These are phyloP conservation scores for Melampsora larici-populina DNA, from an alignment of 1,284 basidiomycete genomes.

Conservation along the genomic window DNA sequence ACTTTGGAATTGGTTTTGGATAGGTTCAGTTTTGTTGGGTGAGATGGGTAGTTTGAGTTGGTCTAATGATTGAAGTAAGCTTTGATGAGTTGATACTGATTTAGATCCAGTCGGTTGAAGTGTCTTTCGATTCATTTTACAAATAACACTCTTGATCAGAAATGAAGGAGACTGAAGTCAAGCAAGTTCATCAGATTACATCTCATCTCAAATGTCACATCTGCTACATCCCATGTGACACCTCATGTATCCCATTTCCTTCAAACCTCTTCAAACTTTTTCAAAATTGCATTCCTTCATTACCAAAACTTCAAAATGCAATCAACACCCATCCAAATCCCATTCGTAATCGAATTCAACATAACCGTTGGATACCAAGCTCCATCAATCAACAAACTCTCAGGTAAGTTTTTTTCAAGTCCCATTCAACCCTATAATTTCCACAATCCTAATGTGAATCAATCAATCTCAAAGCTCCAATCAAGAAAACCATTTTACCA, in stretches of 20 bases:
- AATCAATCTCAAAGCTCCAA: not conserved
- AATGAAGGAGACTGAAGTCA: not conserved
- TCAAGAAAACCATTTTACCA: slow-evolving; percentile 7
- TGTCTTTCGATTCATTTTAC: not conserved
- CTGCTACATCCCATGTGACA: not conserved
- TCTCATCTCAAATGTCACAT: not conserved
- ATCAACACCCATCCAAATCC: not conserved
- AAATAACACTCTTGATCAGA: not conserved
- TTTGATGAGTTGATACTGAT: not conserved
- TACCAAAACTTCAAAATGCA: not conserved
- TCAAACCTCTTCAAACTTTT: not conserved
- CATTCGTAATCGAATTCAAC: slow-evolving; percentile 13
- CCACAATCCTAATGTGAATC: too few species aligned
- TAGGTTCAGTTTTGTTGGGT: slow-evolving; percentile 20
- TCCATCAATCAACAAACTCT: slow-evolving; percentile 14
- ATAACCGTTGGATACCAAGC: slow-evolving; percentile 13
- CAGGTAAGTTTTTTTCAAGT: slow-evolving; percentile 5
- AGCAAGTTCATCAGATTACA: not conserved
- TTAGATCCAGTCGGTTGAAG: not conserved
- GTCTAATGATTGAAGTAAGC: not conserved
- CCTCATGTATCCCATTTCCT: too few species aligned
- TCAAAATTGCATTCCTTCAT: not conserved
- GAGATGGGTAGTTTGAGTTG: not conserved
- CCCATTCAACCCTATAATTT: too few species aligned
- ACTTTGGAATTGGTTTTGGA: slow-evolving; percentile 17